Percentiles rank a stretch among this genome's conserved stretches.
Evolutionary conservation across 805 yeast species (phyloP).

Genomic region (Maudiozyma barnettii): DNA sequence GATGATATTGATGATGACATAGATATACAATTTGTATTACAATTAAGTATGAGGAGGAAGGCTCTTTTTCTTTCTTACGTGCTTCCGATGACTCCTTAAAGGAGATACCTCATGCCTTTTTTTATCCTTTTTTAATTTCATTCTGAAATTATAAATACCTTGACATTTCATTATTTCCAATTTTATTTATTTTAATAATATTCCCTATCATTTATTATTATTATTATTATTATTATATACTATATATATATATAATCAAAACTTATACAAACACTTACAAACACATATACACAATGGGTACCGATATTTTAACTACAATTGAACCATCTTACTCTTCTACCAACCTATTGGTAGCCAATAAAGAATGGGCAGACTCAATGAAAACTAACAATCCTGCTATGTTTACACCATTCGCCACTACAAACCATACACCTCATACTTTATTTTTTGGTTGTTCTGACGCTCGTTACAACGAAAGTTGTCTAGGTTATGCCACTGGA

Average conservation of each 20-base stretch:
- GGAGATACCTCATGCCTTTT: too few species aligned
- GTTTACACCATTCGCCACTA: slow-evolving; percentile 23
- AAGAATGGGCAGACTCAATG: slow-evolving; percentile 36
- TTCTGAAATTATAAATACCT: too few species aligned
- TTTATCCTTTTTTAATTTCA: too few species aligned
- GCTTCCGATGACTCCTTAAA: too few species aligned
- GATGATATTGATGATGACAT: neutral
- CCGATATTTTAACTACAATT: slow-evolving; percentile 2
- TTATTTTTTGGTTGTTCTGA: slow-evolving; percentile 93
- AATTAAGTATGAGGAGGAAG: too few species aligned
- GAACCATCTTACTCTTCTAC: neutral
- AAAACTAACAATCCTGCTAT: slow-evolving; percentile 45
- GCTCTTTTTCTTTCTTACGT: too few species aligned
- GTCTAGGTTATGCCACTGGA: slow-evolving; percentile 75
- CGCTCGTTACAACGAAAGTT: slow-evolving; percentile 76
- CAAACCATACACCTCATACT: slow-evolving; percentile 58
- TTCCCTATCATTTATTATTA: too few species aligned
- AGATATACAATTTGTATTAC: neutral
- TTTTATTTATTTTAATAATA: too few species aligned
- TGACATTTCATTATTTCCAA: too few species aligned
- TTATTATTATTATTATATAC: neutral
- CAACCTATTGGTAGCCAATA: slow-evolving; percentile 33
- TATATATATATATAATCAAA: neutral
- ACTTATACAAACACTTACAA: neutral
- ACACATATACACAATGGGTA: slow-evolving; percentile 4